phyloP scores from a whole-genome alignment of 140 eudicot species.

The Ambrosia hybrid region DNA sequence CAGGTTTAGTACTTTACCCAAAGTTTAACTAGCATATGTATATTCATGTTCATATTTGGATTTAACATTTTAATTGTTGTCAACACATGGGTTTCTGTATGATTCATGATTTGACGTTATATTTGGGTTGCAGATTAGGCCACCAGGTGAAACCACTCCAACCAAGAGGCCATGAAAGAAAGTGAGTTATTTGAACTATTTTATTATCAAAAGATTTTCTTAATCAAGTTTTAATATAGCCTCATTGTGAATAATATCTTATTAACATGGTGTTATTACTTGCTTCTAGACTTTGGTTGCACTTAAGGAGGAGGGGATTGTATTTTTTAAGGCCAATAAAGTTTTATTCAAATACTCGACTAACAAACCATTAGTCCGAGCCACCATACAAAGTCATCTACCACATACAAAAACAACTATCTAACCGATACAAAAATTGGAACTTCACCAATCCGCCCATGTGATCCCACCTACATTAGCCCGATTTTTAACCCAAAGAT shows the following conservation, averaged over 20 bases:
- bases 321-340: not conserved
- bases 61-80: not conserved
- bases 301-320: constrained; percentile 63
- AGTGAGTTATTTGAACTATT: constrained; percentile 30
- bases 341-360: too few relatives aligned
- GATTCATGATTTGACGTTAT: not conserved
- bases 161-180: constrained; percentile 61
- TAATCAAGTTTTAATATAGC: not conserved
- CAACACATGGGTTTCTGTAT: not conserved
- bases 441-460: too few relatives aligned
- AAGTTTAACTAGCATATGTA: constrained; percentile 18
- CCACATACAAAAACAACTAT: too few relatives aligned
- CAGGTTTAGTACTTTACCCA: constrained; percentile 27
- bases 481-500: too few relatives aligned
- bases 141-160: constrained; percentile 31
- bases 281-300: constrained; percentile 52
- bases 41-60: not conserved
- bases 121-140: constrained; percentile 37
- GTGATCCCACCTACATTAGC: too few relatives aligned
- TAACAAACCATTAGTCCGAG: too few relatives aligned
- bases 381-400: too few relatives aligned
- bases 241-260: not conserved
- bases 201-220: not conserved
- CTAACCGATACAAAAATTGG: too few relatives aligned
- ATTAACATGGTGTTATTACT: not conserved